Conservation (phyloP, 345 rosid species). For the Eucalyptus erythrocorys region DNA sequence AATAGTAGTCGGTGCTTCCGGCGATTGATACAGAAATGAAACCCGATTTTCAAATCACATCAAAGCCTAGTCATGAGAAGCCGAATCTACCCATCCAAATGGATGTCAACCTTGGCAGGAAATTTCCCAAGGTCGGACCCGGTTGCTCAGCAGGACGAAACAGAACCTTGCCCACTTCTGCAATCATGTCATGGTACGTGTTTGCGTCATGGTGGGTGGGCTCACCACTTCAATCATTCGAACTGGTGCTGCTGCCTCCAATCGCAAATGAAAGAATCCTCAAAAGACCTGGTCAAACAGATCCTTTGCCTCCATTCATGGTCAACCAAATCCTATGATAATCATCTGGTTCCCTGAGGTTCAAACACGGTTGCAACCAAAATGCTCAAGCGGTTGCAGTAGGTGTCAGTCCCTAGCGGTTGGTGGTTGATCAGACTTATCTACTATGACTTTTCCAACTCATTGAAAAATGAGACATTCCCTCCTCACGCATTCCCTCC, state of each 20-base stretch:
- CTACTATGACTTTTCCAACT: neutral
- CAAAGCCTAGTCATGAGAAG: neutral
- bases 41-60: neutral
- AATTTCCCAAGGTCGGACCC: neutral
- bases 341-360: neutral
- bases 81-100: neutral
- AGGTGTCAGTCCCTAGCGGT: neutral
- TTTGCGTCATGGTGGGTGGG: neutral
- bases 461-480: neutral
- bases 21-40: neutral
- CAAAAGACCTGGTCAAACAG: neutral
- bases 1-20: neutral
- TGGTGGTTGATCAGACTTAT: constrained; percentile 13
- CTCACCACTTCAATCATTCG: neutral
- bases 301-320: neutral
- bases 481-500: neutral
- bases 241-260: neutral
- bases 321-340: neutral
- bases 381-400: constrained; percentile 4
- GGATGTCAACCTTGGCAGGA: neutral
- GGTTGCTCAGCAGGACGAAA: neutral
- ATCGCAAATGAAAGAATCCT: neutral
- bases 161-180: neutral
- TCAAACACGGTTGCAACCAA: neutral
- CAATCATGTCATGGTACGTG: neutral